These are phyloP conservation scores for Amesomyces nigricolor DNA, from an alignment of 2,329 filamentous ascomycete genomes.

Conservation along the genomic window DNA sequence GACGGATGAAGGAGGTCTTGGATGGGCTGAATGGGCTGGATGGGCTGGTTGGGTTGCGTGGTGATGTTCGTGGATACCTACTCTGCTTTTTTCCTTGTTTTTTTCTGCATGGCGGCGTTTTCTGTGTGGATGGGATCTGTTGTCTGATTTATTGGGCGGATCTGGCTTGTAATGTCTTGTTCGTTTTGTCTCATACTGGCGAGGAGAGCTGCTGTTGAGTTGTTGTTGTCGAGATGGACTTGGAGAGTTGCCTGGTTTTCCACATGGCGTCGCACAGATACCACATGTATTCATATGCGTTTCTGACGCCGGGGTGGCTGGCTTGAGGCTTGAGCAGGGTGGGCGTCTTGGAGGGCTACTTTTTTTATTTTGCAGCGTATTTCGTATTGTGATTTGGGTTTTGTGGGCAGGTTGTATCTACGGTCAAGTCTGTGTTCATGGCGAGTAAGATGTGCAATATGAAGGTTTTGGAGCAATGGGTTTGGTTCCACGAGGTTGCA, in stretches of 20 bases:
- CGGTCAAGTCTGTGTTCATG: no score
- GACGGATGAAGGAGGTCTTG: no score
- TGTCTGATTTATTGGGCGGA: background rate
- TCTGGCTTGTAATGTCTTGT: background rate
- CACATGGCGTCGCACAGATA: conserved; percentile 11
- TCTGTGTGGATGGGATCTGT: background rate
- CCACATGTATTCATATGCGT: conserved; percentile 12
- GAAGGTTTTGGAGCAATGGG: no score
- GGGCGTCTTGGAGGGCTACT: background rate
- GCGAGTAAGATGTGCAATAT: no score
- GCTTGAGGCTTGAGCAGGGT: background rate
- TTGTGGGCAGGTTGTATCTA: no score
- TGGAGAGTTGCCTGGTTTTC: background rate
- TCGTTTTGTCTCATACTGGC: background rate
- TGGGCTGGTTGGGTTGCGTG: background rate
- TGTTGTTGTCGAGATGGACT: background rate
- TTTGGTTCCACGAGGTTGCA: no score
- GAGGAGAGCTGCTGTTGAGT: background rate
- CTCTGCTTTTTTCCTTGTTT: background rate
- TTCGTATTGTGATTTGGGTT: background rate
- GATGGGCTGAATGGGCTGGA: background rate
- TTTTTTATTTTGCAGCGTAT: background rate
- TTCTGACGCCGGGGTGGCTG: background rate
- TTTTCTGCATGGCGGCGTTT: conserved; percentile 10
- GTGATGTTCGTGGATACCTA: background rate